phyloP scores from a whole-genome alignment of 2,329 filamentous ascomycete genomes.

The Neonectria neomacrospora region DNA sequence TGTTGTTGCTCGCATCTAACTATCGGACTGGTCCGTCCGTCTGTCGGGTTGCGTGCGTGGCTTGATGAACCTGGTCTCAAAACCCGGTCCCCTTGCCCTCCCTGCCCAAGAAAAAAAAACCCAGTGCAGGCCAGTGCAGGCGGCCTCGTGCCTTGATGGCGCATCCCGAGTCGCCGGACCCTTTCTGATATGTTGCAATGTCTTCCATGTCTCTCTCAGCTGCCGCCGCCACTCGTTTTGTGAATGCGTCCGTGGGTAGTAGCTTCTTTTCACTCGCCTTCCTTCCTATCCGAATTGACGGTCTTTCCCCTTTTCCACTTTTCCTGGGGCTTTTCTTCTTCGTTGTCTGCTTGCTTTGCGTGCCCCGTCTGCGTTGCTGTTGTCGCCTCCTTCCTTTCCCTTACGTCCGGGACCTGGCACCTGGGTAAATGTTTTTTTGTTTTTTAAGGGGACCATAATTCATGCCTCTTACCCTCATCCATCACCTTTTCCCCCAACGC shows the following conservation, averaged over 20 bases:
- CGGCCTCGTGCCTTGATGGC: conserved; percentile 23
- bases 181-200: neutral
- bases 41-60: neutral
- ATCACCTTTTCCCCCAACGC: conserved; percentile 5
- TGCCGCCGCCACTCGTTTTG: neutral
- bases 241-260: neutral
- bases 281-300: neutral
- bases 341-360: neutral
- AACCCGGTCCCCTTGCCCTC: neutral
- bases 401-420: conserved; percentile 10
- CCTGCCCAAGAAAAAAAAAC: neutral
- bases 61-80: conserved; percentile 14
- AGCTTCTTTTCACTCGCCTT: neutral
- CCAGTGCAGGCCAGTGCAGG: neutral
- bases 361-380: conserved; percentile 1
- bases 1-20: neutral
- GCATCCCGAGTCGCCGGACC: conserved; percentile 14
- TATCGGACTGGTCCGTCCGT: neutral
- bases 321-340: neutral
- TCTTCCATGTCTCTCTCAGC: conserved; percentile 1
- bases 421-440: neutral
- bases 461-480: conserved; percentile 13
- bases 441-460: conserved; percentile 11
- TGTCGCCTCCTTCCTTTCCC: conserved; percentile 12
- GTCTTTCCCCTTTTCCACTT: neutral